Evolutionary conservation across 306 rosid genomes (phyloP).

Genomic region (Fagus sylvatica): DNA sequence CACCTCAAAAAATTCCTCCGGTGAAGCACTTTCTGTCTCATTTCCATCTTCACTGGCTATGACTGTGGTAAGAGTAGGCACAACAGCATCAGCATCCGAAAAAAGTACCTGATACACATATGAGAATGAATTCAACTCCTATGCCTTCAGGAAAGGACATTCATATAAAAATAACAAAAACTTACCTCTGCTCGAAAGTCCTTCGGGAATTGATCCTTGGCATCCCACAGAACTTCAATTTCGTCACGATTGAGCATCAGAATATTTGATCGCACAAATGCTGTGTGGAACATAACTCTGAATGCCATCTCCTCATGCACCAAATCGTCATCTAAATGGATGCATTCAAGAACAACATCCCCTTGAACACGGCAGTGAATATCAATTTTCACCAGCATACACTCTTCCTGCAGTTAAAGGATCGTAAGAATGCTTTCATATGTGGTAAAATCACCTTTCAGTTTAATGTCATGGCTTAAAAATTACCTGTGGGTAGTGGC

Average conservation of each 20-base stretch:
- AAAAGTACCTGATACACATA: conserved; percentile 89
- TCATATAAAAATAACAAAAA: conserved; percentile 33
- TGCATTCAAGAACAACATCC: conserved; percentile 92
- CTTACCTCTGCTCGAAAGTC: conserved; percentile 96
- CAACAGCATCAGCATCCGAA: conserved; percentile 86
- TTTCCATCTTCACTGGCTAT: conserved; percentile 58
- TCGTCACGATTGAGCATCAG: conserved; percentile 84
- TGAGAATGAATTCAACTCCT: conserved; percentile 66
- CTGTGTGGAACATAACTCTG: conserved; percentile 88
- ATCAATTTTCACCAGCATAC: conserved; percentile 83
- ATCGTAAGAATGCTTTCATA: conserved; percentile 41
- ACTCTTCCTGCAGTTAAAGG: conserved; percentile 81
- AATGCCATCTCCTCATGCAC: conserved; percentile 75
- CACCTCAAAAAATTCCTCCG: conserved; percentile 96
- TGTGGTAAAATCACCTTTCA: conserved; percentile 27
- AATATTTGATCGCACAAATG: conserved; percentile 84
- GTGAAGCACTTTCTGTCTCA: conserved; percentile 78
- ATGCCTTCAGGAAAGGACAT: conserved; percentile 39
- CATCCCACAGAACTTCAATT: conserved; percentile 84
- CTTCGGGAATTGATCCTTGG: conserved; percentile 77
- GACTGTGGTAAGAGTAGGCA: conserved; percentile 68
- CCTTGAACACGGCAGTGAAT: conserved; percentile 86
- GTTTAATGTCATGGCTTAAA: conserved; percentile 30
- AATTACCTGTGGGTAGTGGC: conserved; percentile 80
- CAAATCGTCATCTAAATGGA: conserved; percentile 76